Evolutionary conservation across 2,329 filamentous ascomycete species (phyloP), one percentile per base, ranked within the genome.

Genomic region (Colletotrichum caudatum): DNA sequence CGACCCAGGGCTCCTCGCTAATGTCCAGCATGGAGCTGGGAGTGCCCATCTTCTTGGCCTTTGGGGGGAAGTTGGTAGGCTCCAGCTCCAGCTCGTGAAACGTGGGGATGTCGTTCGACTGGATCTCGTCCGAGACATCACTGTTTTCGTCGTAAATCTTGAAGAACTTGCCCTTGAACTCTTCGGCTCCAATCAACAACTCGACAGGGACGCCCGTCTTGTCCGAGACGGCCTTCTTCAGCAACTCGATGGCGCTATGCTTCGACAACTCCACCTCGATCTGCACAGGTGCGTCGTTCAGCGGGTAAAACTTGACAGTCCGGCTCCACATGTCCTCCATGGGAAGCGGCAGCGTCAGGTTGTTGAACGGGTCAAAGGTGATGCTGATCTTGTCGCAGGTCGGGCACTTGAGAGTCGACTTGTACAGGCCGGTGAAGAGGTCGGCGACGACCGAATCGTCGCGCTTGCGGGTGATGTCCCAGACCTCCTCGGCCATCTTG

Each of bases 351-450:
- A 99, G 84, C 0, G 96, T 98, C 71, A 99, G 84, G 75, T 97
- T 96, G 81, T 94, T 98, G 85, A 97, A 99, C 0, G 96, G 96
- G 79, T 99, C 96, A 78, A 99, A 99, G 0, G 96, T 98, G 77
- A 99, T 97, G 88, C 95, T 98, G 81, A 98, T 93, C 83, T 98
- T 99, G 76, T 92, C 88, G 80, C 96, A 99, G 9, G 88, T 89
- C 0, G 96, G 96, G 78, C 96, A 99, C 74, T 96, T 92, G 74
- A 99, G 88, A 0, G 95, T 98, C 56, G 97, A 98, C 84, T 98
- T 98, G 88, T 98, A 99, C 88, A 98, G 94, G 74, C 96, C 96
- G 29, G 94, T 97, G 81, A 99, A 99, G 14, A 99, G 87, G 79
- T 99, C 96, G 69, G 94, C 95, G 75, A 98, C 93, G 51, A 98